A percentile compares a stretch with the other conserved stretches of the same genome.
Evolutionary conservation across 495 filamentous ascomycete species (phyloP).

Genomic region (Collariella sp.): DNA sequence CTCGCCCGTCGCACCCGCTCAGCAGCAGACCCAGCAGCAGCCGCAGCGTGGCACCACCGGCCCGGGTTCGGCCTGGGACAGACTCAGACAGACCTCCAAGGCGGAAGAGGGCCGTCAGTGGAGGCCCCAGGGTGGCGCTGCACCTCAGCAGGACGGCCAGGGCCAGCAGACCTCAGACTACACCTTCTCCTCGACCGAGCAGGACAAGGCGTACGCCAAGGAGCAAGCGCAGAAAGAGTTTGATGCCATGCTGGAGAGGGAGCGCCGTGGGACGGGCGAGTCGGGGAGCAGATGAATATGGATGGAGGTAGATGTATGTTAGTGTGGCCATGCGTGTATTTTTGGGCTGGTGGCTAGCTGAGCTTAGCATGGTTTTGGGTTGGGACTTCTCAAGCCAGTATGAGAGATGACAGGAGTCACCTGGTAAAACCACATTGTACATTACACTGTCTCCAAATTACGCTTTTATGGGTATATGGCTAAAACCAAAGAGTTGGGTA

Average conservation of each 20-base stretch:
- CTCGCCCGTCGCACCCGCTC: constrained; percentile 29
- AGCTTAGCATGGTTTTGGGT: too few relatives aligned
- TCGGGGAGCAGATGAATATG: constrained; percentile 1
- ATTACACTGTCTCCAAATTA: too few relatives aligned
- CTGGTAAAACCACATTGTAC: too few relatives aligned
- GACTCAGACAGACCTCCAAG: constrained; percentile 24
- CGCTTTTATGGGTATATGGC: too few relatives aligned
- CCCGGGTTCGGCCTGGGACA: constrained; percentile 32
- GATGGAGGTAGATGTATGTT: too few relatives aligned
- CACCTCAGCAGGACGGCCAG: not conserved
- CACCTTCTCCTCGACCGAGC: constrained; percentile 26
- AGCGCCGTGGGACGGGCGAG: constrained; percentile 28
- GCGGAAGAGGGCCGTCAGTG: not conserved
- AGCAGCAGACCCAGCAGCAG: constrained; percentile 6
- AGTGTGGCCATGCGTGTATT: too few relatives aligned
- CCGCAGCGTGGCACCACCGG: not conserved
- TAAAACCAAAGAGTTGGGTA: too few relatives aligned
- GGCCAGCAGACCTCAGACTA: constrained; percentile 23
- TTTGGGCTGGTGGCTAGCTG: too few relatives aligned
- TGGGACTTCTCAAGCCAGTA: too few relatives aligned
- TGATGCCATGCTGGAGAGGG: constrained; percentile 34
- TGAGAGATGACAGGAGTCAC: too few relatives aligned
- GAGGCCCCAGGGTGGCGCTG: not conserved
- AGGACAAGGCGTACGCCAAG: constrained; percentile 31
- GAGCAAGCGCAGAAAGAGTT: constrained; percentile 41